Percentiles rank a stretch among this genome's conserved stretches.
Evolutionary conservation across 495 filamentous ascomycete genomes (phyloP).

Genomic region (Penicillium silybi): DNA sequence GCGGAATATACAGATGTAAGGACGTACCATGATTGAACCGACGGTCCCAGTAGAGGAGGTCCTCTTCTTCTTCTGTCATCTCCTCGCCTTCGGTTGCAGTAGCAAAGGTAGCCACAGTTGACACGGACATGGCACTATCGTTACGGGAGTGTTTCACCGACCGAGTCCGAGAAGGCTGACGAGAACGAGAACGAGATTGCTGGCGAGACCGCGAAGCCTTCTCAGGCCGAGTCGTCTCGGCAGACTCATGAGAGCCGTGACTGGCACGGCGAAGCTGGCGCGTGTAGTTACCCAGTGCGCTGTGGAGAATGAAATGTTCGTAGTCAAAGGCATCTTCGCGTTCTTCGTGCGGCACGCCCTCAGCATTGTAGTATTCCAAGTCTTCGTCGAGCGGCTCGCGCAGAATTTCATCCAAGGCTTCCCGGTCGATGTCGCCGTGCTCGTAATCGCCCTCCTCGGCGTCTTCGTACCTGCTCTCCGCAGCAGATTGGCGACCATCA

Average conservation of each 20-base stretch:
- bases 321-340: slow-evolving; percentile 97
- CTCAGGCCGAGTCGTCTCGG: slow-evolving; percentile 63
- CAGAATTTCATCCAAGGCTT: slow-evolving; percentile 42
- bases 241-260: slow-evolving; percentile 63
- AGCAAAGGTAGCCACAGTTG: slow-evolving; percentile 76
- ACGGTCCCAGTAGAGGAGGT: slow-evolving; percentile 41
- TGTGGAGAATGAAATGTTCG: slow-evolving; percentile 90
- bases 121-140: slow-evolving; percentile 64
- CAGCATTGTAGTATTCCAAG: slow-evolving; percentile 18
- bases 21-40: slow-evolving; percentile 39
- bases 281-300: slow-evolving; percentile 70
- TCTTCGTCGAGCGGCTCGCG: slow-evolving; percentile 42
- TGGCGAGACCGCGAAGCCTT: not conserved
- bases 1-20: not conserved
- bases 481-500: slow-evolving; percentile 36
- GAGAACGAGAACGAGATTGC: not conserved
- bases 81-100: slow-evolving; percentile 68
- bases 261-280: slow-evolving; percentile 52
- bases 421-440: slow-evolving; percentile 51
- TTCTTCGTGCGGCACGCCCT: slow-evolving; percentile 72
- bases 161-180: not conserved
- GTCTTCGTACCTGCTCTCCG: slow-evolving; percentile 57
- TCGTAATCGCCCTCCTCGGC: slow-evolving; percentile 45
- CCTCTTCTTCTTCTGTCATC: slow-evolving; percentile 39
- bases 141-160: slow-evolving; percentile 35